Evolutionary conservation across 257 asterid species (phyloP).

Genomic region (Solanum rostratum): DNA sequence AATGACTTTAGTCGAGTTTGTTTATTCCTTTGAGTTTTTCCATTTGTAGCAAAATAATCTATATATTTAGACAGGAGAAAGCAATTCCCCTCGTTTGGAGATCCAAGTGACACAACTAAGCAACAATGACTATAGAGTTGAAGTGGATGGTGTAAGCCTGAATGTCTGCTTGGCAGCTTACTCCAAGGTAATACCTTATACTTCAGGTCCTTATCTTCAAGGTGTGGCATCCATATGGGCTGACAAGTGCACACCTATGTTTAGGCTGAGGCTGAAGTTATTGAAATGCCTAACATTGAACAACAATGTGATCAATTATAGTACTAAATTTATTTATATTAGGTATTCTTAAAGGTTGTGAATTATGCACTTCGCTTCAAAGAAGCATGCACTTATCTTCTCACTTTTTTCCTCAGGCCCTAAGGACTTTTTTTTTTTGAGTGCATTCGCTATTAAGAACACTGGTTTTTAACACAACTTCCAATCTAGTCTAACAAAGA

Average conservation of each 20-base stretch:
- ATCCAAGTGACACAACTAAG: constrained; percentile 42
- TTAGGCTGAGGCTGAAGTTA: not conserved
- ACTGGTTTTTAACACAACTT: not conserved
- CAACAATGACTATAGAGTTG: constrained; percentile 59
- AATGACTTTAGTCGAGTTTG: not conserved
- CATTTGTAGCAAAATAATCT: not conserved
- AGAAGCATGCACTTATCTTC: not conserved
- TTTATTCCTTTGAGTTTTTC: constrained; percentile 1
- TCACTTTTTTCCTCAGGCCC: not conserved
- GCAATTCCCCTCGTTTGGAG: constrained; percentile 39
- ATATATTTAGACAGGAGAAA: constrained; percentile 50
- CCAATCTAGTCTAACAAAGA: not conserved
- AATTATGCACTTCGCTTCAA: not conserved
- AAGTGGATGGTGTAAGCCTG: constrained; percentile 63
- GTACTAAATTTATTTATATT: not conserved
- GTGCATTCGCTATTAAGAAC: not conserved
- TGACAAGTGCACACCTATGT: not conserved
- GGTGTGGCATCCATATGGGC: not conserved
- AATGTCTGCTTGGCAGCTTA: constrained; percentile 62
- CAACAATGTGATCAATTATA: not conserved
- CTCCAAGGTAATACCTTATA: constrained; percentile 41
- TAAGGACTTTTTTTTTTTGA: not conserved
- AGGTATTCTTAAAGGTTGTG: not conserved
- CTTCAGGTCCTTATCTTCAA: not conserved
- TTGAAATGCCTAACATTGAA: not conserved